Evolutionary conservation across 495 filamentous ascomycete genomes (phyloP).

Genomic region (Xylaria nigripes): DNA sequence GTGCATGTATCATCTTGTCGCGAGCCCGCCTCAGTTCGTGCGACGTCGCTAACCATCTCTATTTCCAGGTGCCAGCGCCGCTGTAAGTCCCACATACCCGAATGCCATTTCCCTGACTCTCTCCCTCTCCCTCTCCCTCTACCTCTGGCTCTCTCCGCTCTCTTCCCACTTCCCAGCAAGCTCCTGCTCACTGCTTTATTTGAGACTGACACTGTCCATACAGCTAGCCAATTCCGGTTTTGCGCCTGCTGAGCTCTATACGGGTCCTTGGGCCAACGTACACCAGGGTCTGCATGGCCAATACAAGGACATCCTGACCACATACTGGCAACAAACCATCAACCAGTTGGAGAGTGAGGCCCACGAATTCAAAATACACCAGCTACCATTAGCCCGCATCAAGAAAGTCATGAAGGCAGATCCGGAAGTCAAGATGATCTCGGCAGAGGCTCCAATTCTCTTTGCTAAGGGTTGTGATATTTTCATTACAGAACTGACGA

Average conservation of each 20-base stretch:
- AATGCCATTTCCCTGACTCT: constrained; percentile 3
- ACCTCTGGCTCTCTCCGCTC: background rate
- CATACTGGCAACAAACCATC: constrained; percentile 98
- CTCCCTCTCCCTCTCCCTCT: constrained; percentile 1
- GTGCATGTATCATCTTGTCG: constrained; percentile 29
- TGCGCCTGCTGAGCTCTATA: constrained; percentile 82
- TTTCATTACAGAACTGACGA: constrained; percentile 97
- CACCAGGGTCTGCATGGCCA: constrained; percentile 90
- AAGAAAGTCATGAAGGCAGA: constrained; percentile 99
- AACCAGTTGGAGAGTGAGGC: constrained; percentile 87
- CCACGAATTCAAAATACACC: constrained; percentile 97
- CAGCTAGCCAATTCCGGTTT: constrained; percentile 69
- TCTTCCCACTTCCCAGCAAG: background rate
- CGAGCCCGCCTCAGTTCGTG: constrained; percentile 19
- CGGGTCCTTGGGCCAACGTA: constrained; percentile 93
- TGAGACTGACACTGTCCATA: constrained; percentile 15
- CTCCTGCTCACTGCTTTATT: constrained; percentile 1
- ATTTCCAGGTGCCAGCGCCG: constrained; percentile 65
- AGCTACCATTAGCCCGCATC: constrained; percentile 89
- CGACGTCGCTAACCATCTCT: constrained; percentile 33
- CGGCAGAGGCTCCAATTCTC: constrained; percentile 91
- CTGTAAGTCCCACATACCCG: constrained; percentile 48
- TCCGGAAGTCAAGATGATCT: constrained; percentile 99
- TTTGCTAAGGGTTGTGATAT: constrained; percentile 99
- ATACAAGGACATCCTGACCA: constrained; percentile 93